Evolutionary conservation across 2,329 filamentous ascomycete genomes (phyloP), one percentile per base, ranked within the genome.

Genomic region (Nigrograna mackinnonii): DNA sequence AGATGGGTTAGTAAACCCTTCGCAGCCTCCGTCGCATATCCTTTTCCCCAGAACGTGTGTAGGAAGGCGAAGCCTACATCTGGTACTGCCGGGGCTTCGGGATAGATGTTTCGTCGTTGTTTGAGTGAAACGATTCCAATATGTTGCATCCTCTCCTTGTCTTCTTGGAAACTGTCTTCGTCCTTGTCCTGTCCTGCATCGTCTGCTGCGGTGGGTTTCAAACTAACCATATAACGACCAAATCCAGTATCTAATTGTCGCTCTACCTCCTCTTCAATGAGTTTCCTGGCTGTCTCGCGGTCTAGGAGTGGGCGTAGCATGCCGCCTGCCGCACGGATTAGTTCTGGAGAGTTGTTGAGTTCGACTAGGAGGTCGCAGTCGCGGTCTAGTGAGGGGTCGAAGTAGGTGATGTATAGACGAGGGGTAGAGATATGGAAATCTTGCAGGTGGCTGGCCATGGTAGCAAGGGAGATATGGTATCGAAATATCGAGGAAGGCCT

Each of bases 341-440:
- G 52, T 7, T 54, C 46, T 31, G 57, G 55, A 6, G 43, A 50
- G 43, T 55, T 60, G 46, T 55, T 54, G 11, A 64, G 52, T 6
- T 40, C 34, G 30, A 62, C 50, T 17, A 63, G 28, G 47, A 64
- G 58, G 46, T 58, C 59, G 41, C 55, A 59, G 40, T 63, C 58
- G 2, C 40, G 20, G 41, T 58, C 48, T 14, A 41, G 22, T 22
- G 22, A 14, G 20, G 57, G 41, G 4, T 45, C 37, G 22, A 57
- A 45, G 40, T 57, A 43, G 9, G 52, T 53, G 31, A 63, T 39
- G 34, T 43, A 44, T 13, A 64, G 58, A 7, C 60, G 54, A 7
- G 56, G 49, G 13, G 57, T 58, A 11, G 40, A 31, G 39, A 64
- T 54, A 39, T 47, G 33, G 45, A 60, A 61, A 26, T 44, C n/a